Conservation (phyloP, 1,284 basidiomycete genomes). For the Porodaedalea pini region DNA sequence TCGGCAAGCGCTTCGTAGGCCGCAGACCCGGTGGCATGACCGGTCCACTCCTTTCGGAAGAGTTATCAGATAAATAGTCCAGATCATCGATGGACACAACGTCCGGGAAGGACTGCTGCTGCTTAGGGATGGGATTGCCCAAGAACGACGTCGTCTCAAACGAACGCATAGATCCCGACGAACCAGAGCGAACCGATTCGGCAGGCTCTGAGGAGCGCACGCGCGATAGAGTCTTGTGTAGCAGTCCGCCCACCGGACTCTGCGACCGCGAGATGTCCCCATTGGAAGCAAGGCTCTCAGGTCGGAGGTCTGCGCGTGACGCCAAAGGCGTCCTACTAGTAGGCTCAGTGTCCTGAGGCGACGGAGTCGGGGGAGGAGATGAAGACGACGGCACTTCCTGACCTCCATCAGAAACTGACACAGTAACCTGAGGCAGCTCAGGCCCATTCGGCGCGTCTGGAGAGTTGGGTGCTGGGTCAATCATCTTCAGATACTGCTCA, state of each 20-base stretch:
- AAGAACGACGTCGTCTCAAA: slow-evolving; percentile 12
- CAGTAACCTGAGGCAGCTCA: slow-evolving; percentile 10
- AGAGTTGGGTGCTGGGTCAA: slow-evolving; percentile 36
- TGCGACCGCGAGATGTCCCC: slow-evolving; percentile 7
- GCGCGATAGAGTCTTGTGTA: slow-evolving; percentile 18
- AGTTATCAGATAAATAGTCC: slow-evolving; percentile 65
- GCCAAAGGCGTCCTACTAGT: slow-evolving; percentile 24
- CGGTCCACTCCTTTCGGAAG: slow-evolving; percentile 42
- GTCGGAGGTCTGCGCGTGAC: slow-evolving; percentile 8
- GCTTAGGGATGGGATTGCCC: slow-evolving; percentile 8
- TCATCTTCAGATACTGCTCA: slow-evolving; percentile 62
- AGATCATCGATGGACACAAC: slow-evolving; percentile 72
- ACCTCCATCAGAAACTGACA: slow-evolving; percentile 9
- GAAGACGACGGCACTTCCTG: slow-evolving; percentile 5
- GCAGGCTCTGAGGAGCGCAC: slow-evolving; percentile 14
- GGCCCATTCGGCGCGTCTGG: not conserved
- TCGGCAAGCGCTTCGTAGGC: slow-evolving; percentile 55
- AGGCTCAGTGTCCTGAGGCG: slow-evolving; percentile 18
- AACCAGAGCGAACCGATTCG: slow-evolving; percentile 15
- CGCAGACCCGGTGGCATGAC: slow-evolving; percentile 52
- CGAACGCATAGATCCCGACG: slow-evolving; percentile 18
- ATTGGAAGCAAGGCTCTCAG: slow-evolving; percentile 8
- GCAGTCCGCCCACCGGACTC: slow-evolving; percentile 20
- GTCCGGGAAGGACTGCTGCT: slow-evolving; percentile 40
- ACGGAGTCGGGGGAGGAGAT: slow-evolving; percentile 9